These are phyloP conservation scores for Parmelia sp. DNA, from an alignment of 495 filamentous ascomycete genomes.

Conservation along the genomic window DNA sequence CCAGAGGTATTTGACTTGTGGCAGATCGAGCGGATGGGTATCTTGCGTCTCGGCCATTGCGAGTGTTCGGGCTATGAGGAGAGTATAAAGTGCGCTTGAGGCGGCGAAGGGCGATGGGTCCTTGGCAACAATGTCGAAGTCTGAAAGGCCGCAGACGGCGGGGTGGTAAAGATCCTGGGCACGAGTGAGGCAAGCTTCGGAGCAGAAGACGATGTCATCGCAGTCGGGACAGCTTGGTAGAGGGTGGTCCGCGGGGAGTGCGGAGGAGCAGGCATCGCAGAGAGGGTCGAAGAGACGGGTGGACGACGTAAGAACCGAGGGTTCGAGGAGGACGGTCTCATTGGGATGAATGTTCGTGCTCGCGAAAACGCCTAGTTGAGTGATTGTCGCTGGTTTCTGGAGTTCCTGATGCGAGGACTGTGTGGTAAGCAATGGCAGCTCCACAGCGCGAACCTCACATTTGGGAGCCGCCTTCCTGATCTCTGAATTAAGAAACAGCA, in stretches of 20 bases:
- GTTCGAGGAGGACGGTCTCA: conserved; percentile 73
- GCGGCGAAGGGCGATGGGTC: conserved; percentile 66
- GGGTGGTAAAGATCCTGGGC: conserved; percentile 78
- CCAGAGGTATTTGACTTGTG: conserved; percentile 88
- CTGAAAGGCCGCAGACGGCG: conserved; percentile 71
- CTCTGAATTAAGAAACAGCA: conserved; percentile 60
- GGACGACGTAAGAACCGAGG: conserved; percentile 73
- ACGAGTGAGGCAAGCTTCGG: conserved; percentile 57
- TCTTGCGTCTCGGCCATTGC: conserved; percentile 82
- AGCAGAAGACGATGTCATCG: conserved; percentile 82
- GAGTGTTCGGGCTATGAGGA: conserved; percentile 70
- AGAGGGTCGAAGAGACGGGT: conserved; percentile 71
- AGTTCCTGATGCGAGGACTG: conserved; percentile 29
- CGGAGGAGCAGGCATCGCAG: conserved; percentile 76
- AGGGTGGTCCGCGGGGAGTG: conserved; percentile 51
- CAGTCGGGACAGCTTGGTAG: conserved; percentile 66
- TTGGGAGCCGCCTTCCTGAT: conserved; percentile 60
- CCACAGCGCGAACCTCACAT: conserved; percentile 62
- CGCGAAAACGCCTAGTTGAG: conserved; percentile 84
- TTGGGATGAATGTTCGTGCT: conserved; percentile 69
- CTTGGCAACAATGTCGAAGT: conserved; percentile 73
- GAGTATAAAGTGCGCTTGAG: conserved; percentile 69
- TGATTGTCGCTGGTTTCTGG: conserved; percentile 42
- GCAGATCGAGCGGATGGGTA: conserved; percentile 73
- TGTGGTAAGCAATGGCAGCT: conserved; percentile 61